Evolutionary conservation across 2,329 filamentous ascomycete species (phyloP), one percentile per base, ranked within the genome.

Genomic region (Calycina herbarum): DNA sequence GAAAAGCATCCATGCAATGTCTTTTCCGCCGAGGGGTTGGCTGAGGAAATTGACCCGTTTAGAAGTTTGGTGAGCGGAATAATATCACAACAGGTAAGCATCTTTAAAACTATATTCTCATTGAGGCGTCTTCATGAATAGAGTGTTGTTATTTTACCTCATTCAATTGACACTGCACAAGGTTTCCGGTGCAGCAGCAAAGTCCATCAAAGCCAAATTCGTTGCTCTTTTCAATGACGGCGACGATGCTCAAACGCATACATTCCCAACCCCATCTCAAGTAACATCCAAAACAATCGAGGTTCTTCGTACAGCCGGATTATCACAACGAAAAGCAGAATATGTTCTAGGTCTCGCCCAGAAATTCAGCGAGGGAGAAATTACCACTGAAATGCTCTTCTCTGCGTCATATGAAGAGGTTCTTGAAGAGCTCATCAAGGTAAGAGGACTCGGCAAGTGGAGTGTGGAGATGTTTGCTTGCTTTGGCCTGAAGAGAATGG

Each of bases 401-500:
- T 86, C 87, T 42, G 93, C 92, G 1, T 85, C 87, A 5, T 95
- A 99, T 76, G 94, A 96, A 61, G 91, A 96, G 71, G 85, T 99
- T 7, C 82, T 97, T 69, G 86, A 91, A 77, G 89, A 86, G 76
- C 82, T 99, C 59, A 92, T 91, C 59, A 91, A 93, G 0, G 93
- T 99, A 5, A 85, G 94, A 10, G 95, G 95, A 0, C 79, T 98
- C 60, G 95, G 95, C 0, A 85, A 84, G 63, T 98, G 95, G 95
- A 94, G 89, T 59, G 93, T 96, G 15, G 94, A 97, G 81, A 98
- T 99, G 95, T 99, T 99, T 82, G 92, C 94, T 60, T 93, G 91
- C 78, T 98, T 99, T 78, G 91, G 87, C n/a, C 82, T 99, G 51
- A 98, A 97, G 83, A 84, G 94, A 13, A 90, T 93, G 83, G 94